Conservation (phyloP, 2,329 filamentous ascomycete species). For the Aspergillus latus region DNA sequence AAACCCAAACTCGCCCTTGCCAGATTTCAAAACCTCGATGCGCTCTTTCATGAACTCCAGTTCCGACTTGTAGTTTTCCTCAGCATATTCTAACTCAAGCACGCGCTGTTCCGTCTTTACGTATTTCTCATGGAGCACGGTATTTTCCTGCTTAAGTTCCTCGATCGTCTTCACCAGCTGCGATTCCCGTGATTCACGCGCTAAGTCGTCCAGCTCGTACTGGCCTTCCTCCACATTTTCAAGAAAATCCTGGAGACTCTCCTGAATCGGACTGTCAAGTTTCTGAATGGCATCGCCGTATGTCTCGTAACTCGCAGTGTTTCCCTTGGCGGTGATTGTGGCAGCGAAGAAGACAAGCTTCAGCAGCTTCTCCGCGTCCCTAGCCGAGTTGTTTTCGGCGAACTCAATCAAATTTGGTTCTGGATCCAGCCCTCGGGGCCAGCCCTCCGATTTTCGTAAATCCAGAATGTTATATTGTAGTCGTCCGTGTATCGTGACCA, state of each 20-base stretch:
- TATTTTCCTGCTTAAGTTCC: background rate
- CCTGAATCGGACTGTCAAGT: conserved; percentile 45
- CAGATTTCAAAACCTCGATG: conserved; percentile 54
- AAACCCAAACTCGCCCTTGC: conserved; percentile 49
- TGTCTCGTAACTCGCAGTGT: conserved; percentile 29
- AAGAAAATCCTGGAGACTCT: conserved; percentile 49
- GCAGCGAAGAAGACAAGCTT: conserved; percentile 64
- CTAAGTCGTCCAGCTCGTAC: conserved; percentile 36
- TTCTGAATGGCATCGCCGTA: conserved; percentile 54
- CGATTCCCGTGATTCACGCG: conserved; percentile 36
- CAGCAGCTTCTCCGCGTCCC: conserved; percentile 56
- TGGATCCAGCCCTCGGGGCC: conserved; percentile 44
- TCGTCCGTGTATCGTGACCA: background rate
- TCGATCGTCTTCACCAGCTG: conserved; percentile 4
- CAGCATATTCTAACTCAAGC: background rate
- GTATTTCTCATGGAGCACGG: conserved; percentile 46
- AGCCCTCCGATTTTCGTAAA: conserved; percentile 44
- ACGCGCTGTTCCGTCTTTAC: conserved; percentile 23
- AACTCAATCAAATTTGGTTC: conserved; percentile 49
- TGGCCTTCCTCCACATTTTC: conserved; percentile 47
- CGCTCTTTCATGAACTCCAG: conserved; percentile 31
- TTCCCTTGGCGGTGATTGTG: conserved; percentile 32
- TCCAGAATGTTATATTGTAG: conserved; percentile 37
- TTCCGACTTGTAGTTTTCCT: background rate
- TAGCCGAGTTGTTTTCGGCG: conserved; percentile 44